Percentiles rank a stretch among this genome's conserved stretches.
phyloP scores from a whole-genome alignment of 2,329 filamentous ascomycete species.

The Colletotrichum limetticola region DNA sequence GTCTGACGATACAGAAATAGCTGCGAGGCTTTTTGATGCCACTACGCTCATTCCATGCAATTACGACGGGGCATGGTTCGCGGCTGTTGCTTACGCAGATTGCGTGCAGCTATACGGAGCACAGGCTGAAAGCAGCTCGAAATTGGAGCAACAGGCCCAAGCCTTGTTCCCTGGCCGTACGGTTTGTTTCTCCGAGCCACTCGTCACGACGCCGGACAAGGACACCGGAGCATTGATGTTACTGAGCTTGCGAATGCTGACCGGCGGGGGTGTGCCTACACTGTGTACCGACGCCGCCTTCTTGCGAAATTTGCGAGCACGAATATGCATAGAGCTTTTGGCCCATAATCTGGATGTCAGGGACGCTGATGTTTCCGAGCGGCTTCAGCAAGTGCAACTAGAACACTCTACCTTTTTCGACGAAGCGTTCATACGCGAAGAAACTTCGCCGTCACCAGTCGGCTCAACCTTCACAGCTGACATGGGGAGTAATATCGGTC shows the following conservation, averaged over 20 bases:
- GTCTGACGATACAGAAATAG: not conserved
- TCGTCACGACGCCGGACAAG: not conserved
- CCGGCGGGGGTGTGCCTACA: not conserved
- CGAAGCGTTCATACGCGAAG: not conserved
- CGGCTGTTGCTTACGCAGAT: constrained; percentile 1
- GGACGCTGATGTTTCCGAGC: not conserved
- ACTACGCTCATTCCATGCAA: not conserved
- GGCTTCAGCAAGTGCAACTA: not conserved
- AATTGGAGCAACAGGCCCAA: not conserved
- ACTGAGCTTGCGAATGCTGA: constrained; percentile 2
- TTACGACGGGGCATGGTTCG: not conserved
- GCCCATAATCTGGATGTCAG: not conserved
- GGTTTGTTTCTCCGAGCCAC: not conserved
- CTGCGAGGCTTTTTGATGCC: not conserved
- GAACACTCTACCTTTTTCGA: not conserved
- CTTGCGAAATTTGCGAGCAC: not conserved
- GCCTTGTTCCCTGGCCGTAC: not conserved
- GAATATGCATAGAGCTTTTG: constrained; percentile 2
- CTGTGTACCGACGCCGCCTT: not conserved
- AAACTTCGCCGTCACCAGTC: not conserved
- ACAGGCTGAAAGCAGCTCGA: not conserved
- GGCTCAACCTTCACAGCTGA: not conserved
- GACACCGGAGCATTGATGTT: not conserved
- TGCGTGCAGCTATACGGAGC: constrained; percentile 7
- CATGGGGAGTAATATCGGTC: not conserved